phyloP scores from a whole-genome alignment of 2,329 filamentous ascomycete genomes.

The Cordyceps cateniannulata region DNA sequence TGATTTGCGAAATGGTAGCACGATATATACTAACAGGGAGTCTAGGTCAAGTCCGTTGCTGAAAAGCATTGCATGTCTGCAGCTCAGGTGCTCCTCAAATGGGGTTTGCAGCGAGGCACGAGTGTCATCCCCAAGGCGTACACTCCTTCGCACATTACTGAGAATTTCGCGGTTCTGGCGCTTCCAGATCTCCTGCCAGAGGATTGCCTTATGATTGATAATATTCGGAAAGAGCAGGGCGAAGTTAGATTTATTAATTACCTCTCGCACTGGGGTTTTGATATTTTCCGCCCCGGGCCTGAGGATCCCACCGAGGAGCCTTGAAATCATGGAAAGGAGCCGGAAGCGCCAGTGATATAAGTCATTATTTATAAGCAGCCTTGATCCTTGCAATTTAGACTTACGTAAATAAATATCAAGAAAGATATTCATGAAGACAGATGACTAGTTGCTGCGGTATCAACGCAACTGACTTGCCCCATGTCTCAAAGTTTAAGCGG shows the following conservation, averaged over 20 bases:
- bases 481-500: too few species aligned
- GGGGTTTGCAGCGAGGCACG: conserved; percentile 10
- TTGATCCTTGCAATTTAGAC: too few species aligned
- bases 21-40: too few species aligned
- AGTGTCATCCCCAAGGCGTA: conserved; percentile 10
- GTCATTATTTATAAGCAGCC: too few species aligned
- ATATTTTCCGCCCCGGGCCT: conserved; percentile 4
- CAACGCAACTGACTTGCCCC: too few species aligned
- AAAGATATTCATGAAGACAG: too few species aligned
- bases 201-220: not conserved
- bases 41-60: not conserved
- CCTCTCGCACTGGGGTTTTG: conserved; percentile 7
- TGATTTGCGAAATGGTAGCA: too few species aligned
- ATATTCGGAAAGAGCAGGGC: not conserved
- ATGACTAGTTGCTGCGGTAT: too few species aligned
- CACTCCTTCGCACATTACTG: not conserved
- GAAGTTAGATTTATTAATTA: conserved; percentile 2
- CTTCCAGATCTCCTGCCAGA: not conserved
- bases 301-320: conserved; percentile 6
- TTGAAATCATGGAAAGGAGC: too few species aligned
- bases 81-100: conserved; percentile 9
- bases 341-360: too few species aligned
- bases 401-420: too few species aligned
- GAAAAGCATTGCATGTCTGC: not conserved
- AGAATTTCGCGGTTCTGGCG: not conserved